These are phyloP conservation scores for Chlorella sp. DNA, from an alignment of 139 green algal genomes.

Conservation along the genomic window DNA sequence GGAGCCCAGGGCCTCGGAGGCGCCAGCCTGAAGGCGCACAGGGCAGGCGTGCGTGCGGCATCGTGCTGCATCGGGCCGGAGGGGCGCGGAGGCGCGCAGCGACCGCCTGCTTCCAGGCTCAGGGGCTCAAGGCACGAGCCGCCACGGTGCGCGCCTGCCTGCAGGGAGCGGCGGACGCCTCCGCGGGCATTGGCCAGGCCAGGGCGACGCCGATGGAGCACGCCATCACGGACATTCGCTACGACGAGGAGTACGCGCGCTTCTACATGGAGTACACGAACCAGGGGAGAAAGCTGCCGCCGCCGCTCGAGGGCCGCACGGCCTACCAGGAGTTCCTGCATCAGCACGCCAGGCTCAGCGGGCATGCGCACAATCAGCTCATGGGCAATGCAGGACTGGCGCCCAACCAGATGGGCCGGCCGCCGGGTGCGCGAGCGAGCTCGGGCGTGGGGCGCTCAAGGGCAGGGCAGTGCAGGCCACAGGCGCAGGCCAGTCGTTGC, in stretches of 20 bases:
- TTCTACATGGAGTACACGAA: conserved; percentile 44
- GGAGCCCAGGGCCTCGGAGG: no score
- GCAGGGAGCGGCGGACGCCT: background rate
- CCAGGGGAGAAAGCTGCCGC: conserved; percentile 44
- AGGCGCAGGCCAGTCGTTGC: background rate
- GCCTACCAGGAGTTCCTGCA: conserved; percentile 67
- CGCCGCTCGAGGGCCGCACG: conserved; percentile 65
- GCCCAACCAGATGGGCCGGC: background rate
- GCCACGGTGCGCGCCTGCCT: background rate
- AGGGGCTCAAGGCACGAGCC: no score
- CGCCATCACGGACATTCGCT: conserved; percentile 57
- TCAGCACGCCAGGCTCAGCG: background rate
- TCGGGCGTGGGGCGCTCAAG: background rate
- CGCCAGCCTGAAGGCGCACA: no score
- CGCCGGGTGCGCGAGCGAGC: background rate
- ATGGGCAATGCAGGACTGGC: background rate
- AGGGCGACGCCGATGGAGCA: conserved; percentile 9
- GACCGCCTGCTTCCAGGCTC: no score
- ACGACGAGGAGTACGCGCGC: conserved; percentile 80
- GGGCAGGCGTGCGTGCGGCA: no score
- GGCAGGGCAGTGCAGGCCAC: background rate
- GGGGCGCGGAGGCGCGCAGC: no score
- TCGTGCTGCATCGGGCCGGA: no score
- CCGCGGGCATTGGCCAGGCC: background rate
- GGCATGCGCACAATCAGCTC: background rate